Evolutionary conservation across 352 stramenopile species (phyloP).

Genomic region (Globisporangium perplexum): DNA sequence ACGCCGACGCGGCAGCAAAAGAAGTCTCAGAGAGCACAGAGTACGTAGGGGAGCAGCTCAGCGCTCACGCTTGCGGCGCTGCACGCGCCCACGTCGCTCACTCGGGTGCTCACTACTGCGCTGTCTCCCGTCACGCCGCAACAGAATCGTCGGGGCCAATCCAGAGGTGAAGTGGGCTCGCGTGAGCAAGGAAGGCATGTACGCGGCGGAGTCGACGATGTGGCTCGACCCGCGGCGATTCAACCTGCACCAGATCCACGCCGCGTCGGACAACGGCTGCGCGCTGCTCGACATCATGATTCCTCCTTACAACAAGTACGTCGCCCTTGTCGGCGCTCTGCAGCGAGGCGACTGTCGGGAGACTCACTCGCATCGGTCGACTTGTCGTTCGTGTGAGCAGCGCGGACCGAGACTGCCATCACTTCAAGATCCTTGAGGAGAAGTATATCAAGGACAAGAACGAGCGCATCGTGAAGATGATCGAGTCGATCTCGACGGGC

Average conservation of each 20-base stretch:
- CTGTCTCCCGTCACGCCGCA: background rate
- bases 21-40: slow-evolving; percentile 15
- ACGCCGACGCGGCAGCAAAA: background rate
- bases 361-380: slow-evolving; percentile 2
- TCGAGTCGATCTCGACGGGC: slow-evolving; percentile 61
- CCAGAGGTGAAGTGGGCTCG: slow-evolving; percentile 53
- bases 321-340: no score
- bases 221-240: slow-evolving; percentile 78
- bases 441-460: slow-evolving; percentile 35
- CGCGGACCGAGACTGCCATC: slow-evolving; percentile 71
- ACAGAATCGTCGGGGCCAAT: slow-evolving; percentile 28
- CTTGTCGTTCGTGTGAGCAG: slow-evolving; percentile 12
- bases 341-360: no score
- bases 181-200: slow-evolving; percentile 55
- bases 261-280: slow-evolving; percentile 64
- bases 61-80: no score
- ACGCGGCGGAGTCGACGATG: slow-evolving; percentile 55
- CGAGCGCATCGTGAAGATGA: slow-evolving; percentile 62
- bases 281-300: slow-evolving; percentile 83
- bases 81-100: no score
- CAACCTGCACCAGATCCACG: slow-evolving; percentile 78
- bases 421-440: slow-evolving; percentile 66
- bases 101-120: no score
- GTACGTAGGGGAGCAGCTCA: slow-evolving; percentile 13
- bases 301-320: slow-evolving; percentile 82